Evolutionary conservation across 2,329 filamentous ascomycete species (phyloP).

Genomic region (Aspergillus quadrilineatus): DNA sequence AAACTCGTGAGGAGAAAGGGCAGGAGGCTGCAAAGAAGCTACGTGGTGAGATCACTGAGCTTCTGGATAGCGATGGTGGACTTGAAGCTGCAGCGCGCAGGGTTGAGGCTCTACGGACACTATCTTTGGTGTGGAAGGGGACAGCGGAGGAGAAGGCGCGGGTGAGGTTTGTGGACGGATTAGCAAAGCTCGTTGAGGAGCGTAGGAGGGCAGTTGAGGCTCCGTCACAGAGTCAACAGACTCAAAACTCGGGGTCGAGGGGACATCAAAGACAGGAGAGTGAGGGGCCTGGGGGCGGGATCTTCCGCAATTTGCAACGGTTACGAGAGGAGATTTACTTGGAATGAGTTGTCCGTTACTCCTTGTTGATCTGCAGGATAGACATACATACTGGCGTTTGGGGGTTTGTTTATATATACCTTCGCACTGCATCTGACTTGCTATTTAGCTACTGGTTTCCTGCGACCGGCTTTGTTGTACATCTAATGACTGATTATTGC

Average conservation of each 20-base stretch:
- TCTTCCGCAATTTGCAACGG: slow-evolving; percentile 54
- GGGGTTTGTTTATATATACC: not conserved
- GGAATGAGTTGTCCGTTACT: slow-evolving; percentile 36
- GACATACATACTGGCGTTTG: not conserved
- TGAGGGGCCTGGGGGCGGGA: slow-evolving; percentile 48
- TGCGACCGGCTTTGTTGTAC: not conserved
- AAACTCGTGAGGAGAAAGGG: slow-evolving; percentile 80
- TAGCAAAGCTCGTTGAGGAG: slow-evolving; percentile 83
- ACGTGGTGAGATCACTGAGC: slow-evolving; percentile 66
- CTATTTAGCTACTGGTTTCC: not conserved
- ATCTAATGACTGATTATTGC: not conserved
- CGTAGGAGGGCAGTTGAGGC: slow-evolving; percentile 50
- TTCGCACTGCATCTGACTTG: not conserved
- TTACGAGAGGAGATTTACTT: slow-evolving; percentile 56
- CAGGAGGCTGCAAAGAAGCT: slow-evolving; percentile 70
- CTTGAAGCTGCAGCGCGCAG: slow-evolving; percentile 67
- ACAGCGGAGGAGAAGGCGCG: slow-evolving; percentile 91
- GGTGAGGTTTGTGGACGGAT: slow-evolving; percentile 72
- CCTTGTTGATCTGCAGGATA: not conserved
- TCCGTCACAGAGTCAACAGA: slow-evolving; percentile 28
- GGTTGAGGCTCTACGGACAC: slow-evolving; percentile 72
- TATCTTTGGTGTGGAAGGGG: slow-evolving; percentile 87
- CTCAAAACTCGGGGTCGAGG: slow-evolving; percentile 5
- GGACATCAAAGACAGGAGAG: slow-evolving; percentile 29
- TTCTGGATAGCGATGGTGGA: slow-evolving; percentile 67